Evolutionary conservation across 768 basidiomycete species (phyloP), one percentile per base, ranked within the genome.

Genomic region (Suillus plorans): DNA sequence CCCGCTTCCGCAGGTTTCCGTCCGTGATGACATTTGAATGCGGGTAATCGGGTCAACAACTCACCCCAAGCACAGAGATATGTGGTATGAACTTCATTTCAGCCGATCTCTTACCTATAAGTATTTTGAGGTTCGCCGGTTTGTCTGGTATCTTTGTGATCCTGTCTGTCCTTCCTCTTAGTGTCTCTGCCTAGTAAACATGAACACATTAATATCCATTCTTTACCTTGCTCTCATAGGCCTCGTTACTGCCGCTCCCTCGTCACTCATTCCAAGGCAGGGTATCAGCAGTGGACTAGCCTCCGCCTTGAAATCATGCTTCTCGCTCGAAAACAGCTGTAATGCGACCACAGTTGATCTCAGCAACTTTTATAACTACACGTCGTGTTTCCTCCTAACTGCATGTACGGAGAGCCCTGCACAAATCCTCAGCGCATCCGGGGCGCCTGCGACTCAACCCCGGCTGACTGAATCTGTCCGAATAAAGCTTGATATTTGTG

Each of bases 371-470:
- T 71, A 72, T 49, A 64, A 42, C 49, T 65, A 71, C n/a, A 49
- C 62, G 31, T 45, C 68, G 3, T 72, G 69, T 58, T 62, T 71
- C 50, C 72, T 72, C 56, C 44, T 72, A 22, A 72, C 70, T 8
- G 63, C 60, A 2, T 72, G 70, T 60, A 18, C 14, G 28, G 39
- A 52, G n/a, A 57, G 49, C 20, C 69, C 71, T 7, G 52, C 56
- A 0, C 45, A 66, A 45, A 62, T 65, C 39, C 63, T 72, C 61
- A 13, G 10, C 9, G 4, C 4, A 37, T 58, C 6, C 18, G 53
- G 47, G 9, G 71, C 71, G 25, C 67, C 70, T 8, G 61, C 60
- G 34, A 70, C 37, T 18, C 70, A 72, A 37, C 39, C 71, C 3
- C 67, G 63, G 34, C 61, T 71, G 42, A 66, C 63, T 12, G 64